Evolutionary conservation across 768 basidiomycete species (phyloP).

Genomic region (Rhodotorula graminis): DNA sequence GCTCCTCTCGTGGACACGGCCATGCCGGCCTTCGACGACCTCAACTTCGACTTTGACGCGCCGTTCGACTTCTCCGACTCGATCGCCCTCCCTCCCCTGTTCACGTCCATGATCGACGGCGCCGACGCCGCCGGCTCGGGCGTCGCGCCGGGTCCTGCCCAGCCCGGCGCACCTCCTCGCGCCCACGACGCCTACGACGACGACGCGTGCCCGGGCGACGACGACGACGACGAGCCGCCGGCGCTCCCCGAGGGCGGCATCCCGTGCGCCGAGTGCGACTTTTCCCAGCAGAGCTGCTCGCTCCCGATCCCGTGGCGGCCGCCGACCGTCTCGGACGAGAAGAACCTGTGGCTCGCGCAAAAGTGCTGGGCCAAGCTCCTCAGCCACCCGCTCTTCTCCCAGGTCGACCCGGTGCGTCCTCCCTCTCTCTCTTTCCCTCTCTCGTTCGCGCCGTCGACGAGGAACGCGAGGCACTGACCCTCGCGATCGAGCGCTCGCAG

Average conservation of each 20-base stretch:
- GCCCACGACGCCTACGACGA: background rate
- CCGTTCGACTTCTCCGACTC: conserved; percentile 34
- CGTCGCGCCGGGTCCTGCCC: no score
- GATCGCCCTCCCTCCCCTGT: conserved; percentile 22
- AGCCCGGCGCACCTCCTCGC: background rate
- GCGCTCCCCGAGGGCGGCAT: conserved; percentile 11
- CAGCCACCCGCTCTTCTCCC: conserved; percentile 31
- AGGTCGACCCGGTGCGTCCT: conserved; percentile 30
- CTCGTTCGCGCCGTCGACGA: background rate
- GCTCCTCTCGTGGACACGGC: background rate
- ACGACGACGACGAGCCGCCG: conserved; percentile 26
- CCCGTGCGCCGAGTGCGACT: conserved; percentile 39
- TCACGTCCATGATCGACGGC: conserved; percentile 13
- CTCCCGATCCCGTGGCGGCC: conserved; percentile 39
- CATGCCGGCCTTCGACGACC: background rate
- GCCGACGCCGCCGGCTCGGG: background rate
- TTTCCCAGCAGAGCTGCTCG: conserved; percentile 14
- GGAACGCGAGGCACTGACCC: background rate
- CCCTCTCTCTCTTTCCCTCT: background rate
- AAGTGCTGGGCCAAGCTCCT: conserved; percentile 38
- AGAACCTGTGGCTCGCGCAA: conserved; percentile 31
- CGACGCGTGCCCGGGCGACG: background rate
- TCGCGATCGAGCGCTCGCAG: conserved; percentile 3
- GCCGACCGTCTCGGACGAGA: conserved; percentile 17
- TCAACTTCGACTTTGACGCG: conserved; percentile 33